Percentiles rank a stretch among this genome's conserved stretches.
Evolutionary conservation across 2,329 filamentous ascomycete genomes (phyloP).

Genomic region (Pseudomassariella vexata): DNA sequence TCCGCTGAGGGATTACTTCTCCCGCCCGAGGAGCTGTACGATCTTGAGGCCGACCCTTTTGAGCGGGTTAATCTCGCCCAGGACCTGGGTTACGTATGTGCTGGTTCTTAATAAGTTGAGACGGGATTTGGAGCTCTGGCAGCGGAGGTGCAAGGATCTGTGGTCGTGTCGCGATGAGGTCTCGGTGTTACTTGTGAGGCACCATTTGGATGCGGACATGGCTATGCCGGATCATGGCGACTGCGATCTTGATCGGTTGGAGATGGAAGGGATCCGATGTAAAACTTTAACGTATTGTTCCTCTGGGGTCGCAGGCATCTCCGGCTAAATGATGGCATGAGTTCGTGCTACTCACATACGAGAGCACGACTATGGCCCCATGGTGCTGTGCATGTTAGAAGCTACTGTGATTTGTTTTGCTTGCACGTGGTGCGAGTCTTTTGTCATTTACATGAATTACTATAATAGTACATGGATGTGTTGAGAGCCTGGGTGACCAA

Average conservation of each 20-base stretch:
- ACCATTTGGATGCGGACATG: neutral
- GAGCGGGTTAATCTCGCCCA: constrained; percentile 38
- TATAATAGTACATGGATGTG: no score
- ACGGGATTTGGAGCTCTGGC: neutral
- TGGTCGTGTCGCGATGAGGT: neutral
- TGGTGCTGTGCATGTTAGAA: no score
- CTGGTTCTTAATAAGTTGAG: neutral
- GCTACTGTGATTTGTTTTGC: no score
- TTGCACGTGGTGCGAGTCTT: no score
- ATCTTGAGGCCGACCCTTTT: constrained; percentile 36
- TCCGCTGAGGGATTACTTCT: constrained; percentile 34
- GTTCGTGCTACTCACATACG: no score
- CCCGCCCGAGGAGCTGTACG: constrained; percentile 41
- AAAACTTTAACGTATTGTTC: neutral
- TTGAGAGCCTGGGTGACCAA: no score
- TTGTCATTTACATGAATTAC: no score
- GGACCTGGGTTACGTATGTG: neutral
- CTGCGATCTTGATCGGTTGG: neutral
- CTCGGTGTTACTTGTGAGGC: neutral
- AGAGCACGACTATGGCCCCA: no score
- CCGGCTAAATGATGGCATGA: no score
- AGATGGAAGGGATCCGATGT: neutral
- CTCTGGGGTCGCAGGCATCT: neutral
- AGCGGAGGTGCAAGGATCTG: neutral
- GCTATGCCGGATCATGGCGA: neutral